A percentile compares a stretch with the other conserved stretches of the same genome.
Evolutionary conservation across 75 land plant genomes (phyloP).

Genomic region (Chamaecyparis obtusa): DNA sequence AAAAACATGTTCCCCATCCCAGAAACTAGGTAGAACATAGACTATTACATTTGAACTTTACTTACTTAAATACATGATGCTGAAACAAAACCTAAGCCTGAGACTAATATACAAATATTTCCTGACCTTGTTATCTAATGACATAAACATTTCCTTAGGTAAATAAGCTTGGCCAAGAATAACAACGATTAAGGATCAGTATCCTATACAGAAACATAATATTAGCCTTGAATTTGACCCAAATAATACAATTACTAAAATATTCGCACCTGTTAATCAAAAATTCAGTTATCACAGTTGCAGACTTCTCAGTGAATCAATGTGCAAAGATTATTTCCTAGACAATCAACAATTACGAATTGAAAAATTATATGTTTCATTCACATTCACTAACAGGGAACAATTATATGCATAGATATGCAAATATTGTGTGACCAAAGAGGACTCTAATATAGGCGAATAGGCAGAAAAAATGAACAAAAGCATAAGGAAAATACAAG

Average conservation of each 20-base stretch:
- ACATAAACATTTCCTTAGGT: background rate
- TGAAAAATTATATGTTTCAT: too few relatives aligned
- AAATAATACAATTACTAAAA: background rate
- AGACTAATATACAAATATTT: too few relatives aligned
- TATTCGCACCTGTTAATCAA: background rate
- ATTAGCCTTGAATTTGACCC: background rate
- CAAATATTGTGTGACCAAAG: background rate
- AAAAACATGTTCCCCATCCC: too few relatives aligned
- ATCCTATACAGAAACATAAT: background rate
- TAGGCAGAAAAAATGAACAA: background rate
- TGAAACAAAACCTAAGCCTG: background rate
- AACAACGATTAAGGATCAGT: background rate
- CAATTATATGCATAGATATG: background rate
- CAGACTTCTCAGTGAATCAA: background rate
- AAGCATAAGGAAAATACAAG: background rate
- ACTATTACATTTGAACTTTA: too few relatives aligned
- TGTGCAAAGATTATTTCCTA: background rate
- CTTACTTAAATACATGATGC: background rate
- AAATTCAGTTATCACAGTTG: background rate
- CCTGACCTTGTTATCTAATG: background rate
- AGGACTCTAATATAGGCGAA: background rate
- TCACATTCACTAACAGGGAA: too few relatives aligned
- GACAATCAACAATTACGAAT: background rate
- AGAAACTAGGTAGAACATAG: too few relatives aligned
- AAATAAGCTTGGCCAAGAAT: background rate